phyloP scores from a whole-genome alignment of 306 rosid species.

The Casuarina glauca region DNA sequence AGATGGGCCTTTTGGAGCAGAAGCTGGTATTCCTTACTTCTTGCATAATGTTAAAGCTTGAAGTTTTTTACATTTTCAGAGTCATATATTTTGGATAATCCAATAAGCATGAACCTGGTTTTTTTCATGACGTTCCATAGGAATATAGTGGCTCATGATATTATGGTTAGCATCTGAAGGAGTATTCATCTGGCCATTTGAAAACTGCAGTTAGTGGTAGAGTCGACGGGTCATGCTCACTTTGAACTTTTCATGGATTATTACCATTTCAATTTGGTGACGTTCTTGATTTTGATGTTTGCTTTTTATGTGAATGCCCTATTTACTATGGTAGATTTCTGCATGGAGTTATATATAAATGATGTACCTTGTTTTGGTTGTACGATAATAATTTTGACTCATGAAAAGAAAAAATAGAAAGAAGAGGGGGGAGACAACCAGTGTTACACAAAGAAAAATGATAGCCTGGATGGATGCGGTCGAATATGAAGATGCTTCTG shows the following conservation, averaged over 20 bases:
- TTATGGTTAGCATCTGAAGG: background rate
- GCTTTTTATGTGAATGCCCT: background rate
- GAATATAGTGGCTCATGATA: background rate
- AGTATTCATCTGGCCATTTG: background rate
- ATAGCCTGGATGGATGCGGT: background rate
- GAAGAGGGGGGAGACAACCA: background rate
- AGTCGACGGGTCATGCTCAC: background rate
- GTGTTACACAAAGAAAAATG: background rate
- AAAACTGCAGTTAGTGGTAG: background rate
- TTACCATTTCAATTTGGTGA: background rate
- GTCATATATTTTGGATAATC: slow-evolving; percentile 6
- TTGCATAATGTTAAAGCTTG: slow-evolving; percentile 15
- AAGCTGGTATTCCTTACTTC: slow-evolving; percentile 54
- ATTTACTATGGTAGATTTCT: background rate
- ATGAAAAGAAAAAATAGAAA: background rate
- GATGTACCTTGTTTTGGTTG: background rate
- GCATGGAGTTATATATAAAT: background rate
- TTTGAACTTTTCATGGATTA: background rate
- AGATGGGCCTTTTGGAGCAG: slow-evolving; percentile 44
- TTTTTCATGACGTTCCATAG: slow-evolving; percentile 12
- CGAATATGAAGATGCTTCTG: background rate
- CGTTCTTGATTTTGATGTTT: background rate
- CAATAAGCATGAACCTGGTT: background rate
- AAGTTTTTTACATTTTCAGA: slow-evolving; percentile 15
- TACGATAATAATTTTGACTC: background rate